A percentile compares a stretch with the other conserved stretches of the same genome.
Evolutionary conservation across 192 early-diverging fungal species (phyloP).

Genomic region (Dissophora globulifera): DNA sequence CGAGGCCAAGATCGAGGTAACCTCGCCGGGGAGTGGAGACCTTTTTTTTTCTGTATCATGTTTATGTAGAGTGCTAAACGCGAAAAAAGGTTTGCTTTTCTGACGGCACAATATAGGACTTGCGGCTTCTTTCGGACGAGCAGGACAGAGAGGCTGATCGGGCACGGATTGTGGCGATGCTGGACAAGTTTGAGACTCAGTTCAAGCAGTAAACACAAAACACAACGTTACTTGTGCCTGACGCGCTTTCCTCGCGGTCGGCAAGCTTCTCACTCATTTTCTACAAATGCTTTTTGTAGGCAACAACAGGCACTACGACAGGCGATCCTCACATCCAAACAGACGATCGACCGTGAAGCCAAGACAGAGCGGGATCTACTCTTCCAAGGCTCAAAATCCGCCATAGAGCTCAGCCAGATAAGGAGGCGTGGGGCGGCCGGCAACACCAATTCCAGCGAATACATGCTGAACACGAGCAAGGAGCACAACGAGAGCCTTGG

Average conservation of each 20-base stretch:
- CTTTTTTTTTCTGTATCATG: background rate
- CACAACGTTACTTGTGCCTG: no score
- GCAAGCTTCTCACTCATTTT: no score
- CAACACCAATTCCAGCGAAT: conserved; percentile 56
- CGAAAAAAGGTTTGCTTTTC: no score
- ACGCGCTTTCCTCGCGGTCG: no score
- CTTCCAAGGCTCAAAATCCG: conserved; percentile 34
- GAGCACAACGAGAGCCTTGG: conserved; percentile 69
- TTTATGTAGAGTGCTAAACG: no score
- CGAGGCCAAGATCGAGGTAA: conserved; percentile 42
- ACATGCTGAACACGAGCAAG: conserved; percentile 59
- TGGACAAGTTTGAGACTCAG: conserved; percentile 62
- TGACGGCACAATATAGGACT: no score
- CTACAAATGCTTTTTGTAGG: conserved; percentile 24
- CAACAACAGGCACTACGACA: conserved; percentile 60
- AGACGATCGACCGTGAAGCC: conserved; percentile 58
- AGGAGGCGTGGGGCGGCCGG: conserved; percentile 43
- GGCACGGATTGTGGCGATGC: conserved; percentile 45
- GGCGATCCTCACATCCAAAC: conserved; percentile 63
- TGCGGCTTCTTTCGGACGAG: conserved; percentile 62
- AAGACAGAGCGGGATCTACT: conserved; percentile 58
- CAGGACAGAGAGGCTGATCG: conserved; percentile 60
- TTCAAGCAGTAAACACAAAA: conserved; percentile 54
- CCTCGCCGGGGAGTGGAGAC: background rate
- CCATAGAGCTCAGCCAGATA: conserved; percentile 54